A percentile compares a stretch with the other conserved stretches of the same genome.
phyloP scores from a whole-genome alignment of 345 rosid genomes.

The Gossypium longicalyx region DNA sequence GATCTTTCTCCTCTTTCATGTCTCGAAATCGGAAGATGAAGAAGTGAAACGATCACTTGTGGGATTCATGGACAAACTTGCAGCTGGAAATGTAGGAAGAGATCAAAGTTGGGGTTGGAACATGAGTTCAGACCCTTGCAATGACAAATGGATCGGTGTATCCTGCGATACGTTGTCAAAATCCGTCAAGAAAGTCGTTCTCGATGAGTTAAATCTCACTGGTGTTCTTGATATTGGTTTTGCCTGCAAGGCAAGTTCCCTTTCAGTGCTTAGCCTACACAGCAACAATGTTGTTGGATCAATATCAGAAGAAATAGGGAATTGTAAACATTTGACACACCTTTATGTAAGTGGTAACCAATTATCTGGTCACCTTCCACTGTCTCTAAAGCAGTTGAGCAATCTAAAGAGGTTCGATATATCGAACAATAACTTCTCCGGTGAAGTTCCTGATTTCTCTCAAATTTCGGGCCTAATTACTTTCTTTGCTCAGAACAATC shows the following conservation, averaged over 20 bases:
- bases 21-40: slow-evolving; percentile 29
- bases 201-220: slow-evolving; percentile 34
- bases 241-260: slow-evolving; percentile 30
- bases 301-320: slow-evolving; percentile 32
- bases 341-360: slow-evolving; percentile 34
- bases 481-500: slow-evolving; percentile 46
- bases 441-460: slow-evolving; percentile 36
- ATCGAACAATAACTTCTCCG: slow-evolving; percentile 38
- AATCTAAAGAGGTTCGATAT: slow-evolving; percentile 45
- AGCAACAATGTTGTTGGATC: slow-evolving; percentile 34
- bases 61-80: slow-evolving; percentile 44
- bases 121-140: slow-evolving; percentile 48
- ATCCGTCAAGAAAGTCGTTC: slow-evolving; percentile 39
- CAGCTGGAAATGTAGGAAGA: slow-evolving; percentile 26
- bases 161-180: slow-evolving; percentile 23
- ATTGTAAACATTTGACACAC: slow-evolving; percentile 43
- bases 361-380: slow-evolving; percentile 43
- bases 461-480: slow-evolving; percentile 38
- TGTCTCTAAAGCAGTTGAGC: slow-evolving; percentile 30
- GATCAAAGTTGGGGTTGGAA: slow-evolving; percentile 44
- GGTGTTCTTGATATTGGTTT: slow-evolving; percentile 39
- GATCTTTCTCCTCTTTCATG: slow-evolving; percentile 26
- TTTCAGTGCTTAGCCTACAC: slow-evolving; percentile 39
- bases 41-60: slow-evolving; percentile 35
- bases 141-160: slow-evolving; percentile 47